These are phyloP conservation scores for Flaveria sonorensis DNA, from an alignment of 129 eudicot species.

Conservation along the genomic window DNA sequence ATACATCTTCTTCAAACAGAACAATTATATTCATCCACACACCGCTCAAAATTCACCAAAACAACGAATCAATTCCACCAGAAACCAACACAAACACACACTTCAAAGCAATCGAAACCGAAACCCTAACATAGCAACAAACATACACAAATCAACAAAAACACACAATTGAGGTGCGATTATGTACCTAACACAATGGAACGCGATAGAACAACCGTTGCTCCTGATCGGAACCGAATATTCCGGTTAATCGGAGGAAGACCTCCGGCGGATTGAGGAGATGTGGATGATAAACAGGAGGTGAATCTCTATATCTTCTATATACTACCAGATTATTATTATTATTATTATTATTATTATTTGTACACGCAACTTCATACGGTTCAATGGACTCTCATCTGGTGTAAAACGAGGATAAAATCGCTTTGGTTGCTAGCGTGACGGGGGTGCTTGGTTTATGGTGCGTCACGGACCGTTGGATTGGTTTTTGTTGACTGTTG, in stretches of 20 bases:
- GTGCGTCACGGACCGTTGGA: slow-evolving; percentile 30
- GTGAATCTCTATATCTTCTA: slow-evolving; percentile 15
- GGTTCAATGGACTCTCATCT: slow-evolving; percentile 20
- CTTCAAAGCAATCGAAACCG: slow-evolving; percentile 15
- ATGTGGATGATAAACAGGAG: slow-evolving; percentile 29
- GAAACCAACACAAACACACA: slow-evolving; percentile 9
- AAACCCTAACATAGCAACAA: slow-evolving; percentile 23
- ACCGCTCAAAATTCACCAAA: slow-evolving; percentile 2
- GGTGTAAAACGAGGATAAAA: slow-evolving; percentile 24
- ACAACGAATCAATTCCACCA: neutral
- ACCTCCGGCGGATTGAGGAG: slow-evolving; percentile 25
- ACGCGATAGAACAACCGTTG: neutral
- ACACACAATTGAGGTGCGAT: slow-evolving; percentile 3
- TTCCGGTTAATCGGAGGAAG: slow-evolving; percentile 30
- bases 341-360: slow-evolving; percentile 5
- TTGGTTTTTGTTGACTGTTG: neutral
- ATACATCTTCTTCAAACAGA: neutral
- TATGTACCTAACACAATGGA: slow-evolving; percentile 4
- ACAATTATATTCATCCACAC: neutral
- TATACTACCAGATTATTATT: neutral
- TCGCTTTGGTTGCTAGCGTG: slow-evolving; percentile 25
- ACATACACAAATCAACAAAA: neutral
- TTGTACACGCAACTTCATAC: slow-evolving; percentile 35
- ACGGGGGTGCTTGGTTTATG: neutral
- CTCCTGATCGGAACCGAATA: neutral